Percentiles rank a stretch among this genome's conserved stretches.
Evolutionary conservation across 2,329 filamentous ascomycete species (phyloP).

Genomic region (Aureobasidium namibiae): DNA sequence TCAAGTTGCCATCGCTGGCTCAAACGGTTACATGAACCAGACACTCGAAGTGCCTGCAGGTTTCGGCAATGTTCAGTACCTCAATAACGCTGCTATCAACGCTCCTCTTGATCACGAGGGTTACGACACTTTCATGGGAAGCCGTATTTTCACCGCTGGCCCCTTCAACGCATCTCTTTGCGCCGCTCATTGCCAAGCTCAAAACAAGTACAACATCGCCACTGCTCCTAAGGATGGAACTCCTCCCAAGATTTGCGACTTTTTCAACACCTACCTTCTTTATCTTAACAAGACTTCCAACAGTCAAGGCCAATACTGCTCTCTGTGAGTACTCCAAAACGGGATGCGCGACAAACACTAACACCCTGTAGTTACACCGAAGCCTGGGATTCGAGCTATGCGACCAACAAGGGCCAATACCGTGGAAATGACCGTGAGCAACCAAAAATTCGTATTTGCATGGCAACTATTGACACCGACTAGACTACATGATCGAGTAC

Average conservation of each 20-base stretch:
- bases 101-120: slow-evolving; percentile 22
- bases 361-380: slow-evolving; percentile 12
- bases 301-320: slow-evolving; percentile 12
- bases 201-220: slow-evolving; percentile 16
- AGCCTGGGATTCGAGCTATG: slow-evolving; percentile 14
- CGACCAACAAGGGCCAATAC: slow-evolving; percentile 17
- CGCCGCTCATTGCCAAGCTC: slow-evolving; percentile 20
- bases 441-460: neutral
- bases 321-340: slow-evolving; percentile 1
- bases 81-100: slow-evolving; percentile 21
- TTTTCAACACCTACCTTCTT: slow-evolving; percentile 11
- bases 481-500: slow-evolving; percentile 16
- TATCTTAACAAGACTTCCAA: slow-evolving; percentile 14
- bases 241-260: slow-evolving; percentile 2
- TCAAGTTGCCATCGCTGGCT: slow-evolving; percentile 15
- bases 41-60: slow-evolving; percentile 13
- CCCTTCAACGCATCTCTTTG: slow-evolving; percentile 27
- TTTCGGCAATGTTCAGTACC: slow-evolving; percentile 15
- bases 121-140: slow-evolving; percentile 22
- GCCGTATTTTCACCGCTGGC: slow-evolving; percentile 22
- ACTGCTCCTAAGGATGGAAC: slow-evolving; percentile 14
- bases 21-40: slow-evolving; percentile 14
- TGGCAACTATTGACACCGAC: neutral
- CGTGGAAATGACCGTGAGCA: slow-evolving; percentile 14
- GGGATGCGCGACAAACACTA: neutral